These are phyloP conservation scores for Baeospora myosura DNA, from an alignment of 1,284 basidiomycete species.

Conservation along the genomic window DNA sequence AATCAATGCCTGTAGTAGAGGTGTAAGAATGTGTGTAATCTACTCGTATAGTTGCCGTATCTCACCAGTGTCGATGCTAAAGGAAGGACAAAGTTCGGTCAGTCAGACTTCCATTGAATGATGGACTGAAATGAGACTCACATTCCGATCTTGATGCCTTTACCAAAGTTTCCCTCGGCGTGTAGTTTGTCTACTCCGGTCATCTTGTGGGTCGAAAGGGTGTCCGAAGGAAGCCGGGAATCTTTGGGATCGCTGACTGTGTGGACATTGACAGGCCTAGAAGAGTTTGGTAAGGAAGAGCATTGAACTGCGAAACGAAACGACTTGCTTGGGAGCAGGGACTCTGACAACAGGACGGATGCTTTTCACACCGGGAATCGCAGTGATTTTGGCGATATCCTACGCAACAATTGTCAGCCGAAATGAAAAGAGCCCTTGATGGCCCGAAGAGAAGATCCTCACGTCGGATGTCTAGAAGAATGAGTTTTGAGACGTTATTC, in stretches of 20 bases:
- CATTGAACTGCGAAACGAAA: neutral
- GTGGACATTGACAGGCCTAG: conserved; percentile 23
- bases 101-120: conserved; percentile 17
- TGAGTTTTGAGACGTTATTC: neutral
- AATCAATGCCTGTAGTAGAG: conserved; percentile 32
- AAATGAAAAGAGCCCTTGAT: neutral
- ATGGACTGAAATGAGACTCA: conserved; percentile 17
- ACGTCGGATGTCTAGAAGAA: neutral
- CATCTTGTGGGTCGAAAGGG: conserved; percentile 31
- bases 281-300: neutral
- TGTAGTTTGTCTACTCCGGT: conserved; percentile 43
- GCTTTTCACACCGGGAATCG: conserved; percentile 29
- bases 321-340: conserved; percentile 24
- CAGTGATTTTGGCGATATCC: conserved; percentile 26
- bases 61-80: conserved; percentile 25
- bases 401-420: conserved; percentile 10
- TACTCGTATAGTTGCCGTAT: neutral
- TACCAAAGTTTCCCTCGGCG: conserved; percentile 32
- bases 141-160: conserved; percentile 40
- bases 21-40: neutral
- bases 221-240: conserved; percentile 27
- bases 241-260: conserved; percentile 28
- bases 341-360: conserved; percentile 31
- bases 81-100: too few species aligned
- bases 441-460: neutral